These are phyloP conservation scores for Cryptomeria japonica DNA, from an alignment of 75 land plant genomes.

Conservation along the genomic window DNA sequence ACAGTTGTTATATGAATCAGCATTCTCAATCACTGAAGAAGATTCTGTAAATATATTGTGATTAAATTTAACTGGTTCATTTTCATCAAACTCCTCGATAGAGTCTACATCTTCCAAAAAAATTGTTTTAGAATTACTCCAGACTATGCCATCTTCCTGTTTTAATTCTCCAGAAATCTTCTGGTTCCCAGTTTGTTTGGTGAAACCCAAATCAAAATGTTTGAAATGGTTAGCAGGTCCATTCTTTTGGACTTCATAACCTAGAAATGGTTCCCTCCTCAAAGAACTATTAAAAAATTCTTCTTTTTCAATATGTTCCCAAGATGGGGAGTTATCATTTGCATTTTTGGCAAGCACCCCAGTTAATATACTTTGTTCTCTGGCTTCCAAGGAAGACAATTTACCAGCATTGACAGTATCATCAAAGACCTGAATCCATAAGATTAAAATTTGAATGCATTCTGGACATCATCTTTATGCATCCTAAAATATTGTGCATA, in stretches of 20 bases:
- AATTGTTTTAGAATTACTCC: not conserved
- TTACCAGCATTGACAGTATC: not conserved
- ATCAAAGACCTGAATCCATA: slow-evolving; percentile 4
- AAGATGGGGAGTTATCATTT: not conserved
- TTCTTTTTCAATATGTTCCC: not conserved
- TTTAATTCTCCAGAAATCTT: not conserved
- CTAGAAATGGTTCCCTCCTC: not conserved
- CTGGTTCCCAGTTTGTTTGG: not conserved
- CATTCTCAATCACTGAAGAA: not conserved
- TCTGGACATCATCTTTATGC: not conserved
- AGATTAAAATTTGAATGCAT: not conserved
- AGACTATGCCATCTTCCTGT: not conserved
- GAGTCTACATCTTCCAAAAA: not conserved
- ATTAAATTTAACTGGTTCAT: not conserved
- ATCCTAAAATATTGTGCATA: not conserved
- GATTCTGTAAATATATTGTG: not conserved
- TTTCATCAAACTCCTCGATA: slow-evolving; percentile 7
- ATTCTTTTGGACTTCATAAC: not conserved
- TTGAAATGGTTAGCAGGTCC: slow-evolving; percentile 1
- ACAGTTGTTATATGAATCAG: not conserved
- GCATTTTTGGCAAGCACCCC: not conserved
- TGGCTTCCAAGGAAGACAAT: not conserved
- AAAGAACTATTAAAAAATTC: not conserved
- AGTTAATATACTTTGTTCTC: not conserved
- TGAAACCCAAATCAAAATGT: no score